Conservation (phyloP, 257 asterid species). For the Solanum ossicruentum region DNA sequence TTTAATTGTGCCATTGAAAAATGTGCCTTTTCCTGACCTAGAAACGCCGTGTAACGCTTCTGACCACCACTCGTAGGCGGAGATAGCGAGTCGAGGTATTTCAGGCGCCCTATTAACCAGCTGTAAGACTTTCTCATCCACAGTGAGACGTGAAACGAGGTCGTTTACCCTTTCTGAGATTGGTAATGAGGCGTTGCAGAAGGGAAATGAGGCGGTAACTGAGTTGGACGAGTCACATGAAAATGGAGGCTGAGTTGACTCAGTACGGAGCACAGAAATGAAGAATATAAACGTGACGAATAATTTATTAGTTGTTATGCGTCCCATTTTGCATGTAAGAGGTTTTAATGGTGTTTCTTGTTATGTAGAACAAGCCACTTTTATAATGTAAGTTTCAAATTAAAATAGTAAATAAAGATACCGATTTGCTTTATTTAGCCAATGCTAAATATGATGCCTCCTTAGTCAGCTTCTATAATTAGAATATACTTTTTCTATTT, state of each 20-base stretch:
- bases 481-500: too few relatives aligned
- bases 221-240: slow-evolving; percentile 47
- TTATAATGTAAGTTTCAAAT: not conserved
- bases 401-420: not conserved
- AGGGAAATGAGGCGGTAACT: slow-evolving; percentile 27
- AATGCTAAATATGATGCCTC: not conserved
- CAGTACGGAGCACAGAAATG: not conserved
- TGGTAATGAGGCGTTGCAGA: slow-evolving; percentile 31
- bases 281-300: not conserved
- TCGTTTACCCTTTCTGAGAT: slow-evolving; percentile 25
- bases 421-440: not conserved
- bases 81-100: slow-evolving; percentile 47
- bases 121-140: slow-evolving; percentile 56
- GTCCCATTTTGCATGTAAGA: not conserved
- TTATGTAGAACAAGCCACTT: not conserved
- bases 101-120: slow-evolving; percentile 45
- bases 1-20: slow-evolving; percentile 29
- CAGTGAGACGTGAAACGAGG: slow-evolving; percentile 41
- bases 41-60: slow-evolving; percentile 69
- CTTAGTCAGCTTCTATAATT: too few relatives aligned
- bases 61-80: slow-evolving; percentile 79
- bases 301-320: not conserved
- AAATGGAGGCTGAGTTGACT: slow-evolving; percentile 25
- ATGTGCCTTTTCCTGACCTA: slow-evolving; percentile 35
- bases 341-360: not conserved